These are phyloP conservation scores for Trifolium dubium DNA, from an alignment of 306 rosid species.

Conservation along the genomic window DNA sequence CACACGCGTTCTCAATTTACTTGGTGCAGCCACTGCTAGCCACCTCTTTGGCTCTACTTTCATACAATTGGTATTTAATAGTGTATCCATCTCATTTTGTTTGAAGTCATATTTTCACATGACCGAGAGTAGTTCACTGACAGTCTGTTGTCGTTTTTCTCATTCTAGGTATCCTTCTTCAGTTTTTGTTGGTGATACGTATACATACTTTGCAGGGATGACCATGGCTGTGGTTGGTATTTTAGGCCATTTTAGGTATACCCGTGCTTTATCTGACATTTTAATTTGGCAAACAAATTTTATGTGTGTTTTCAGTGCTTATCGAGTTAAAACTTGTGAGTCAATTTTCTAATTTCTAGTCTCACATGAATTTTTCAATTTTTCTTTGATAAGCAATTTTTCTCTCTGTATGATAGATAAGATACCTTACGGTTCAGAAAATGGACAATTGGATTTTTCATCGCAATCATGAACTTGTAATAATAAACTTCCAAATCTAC, in stretches of 20 bases:
- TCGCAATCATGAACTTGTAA: constrained; percentile 13
- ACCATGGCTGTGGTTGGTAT: constrained; percentile 96
- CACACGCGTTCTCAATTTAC: constrained; percentile 83
- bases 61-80: constrained; percentile 72
- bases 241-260: constrained; percentile 92
- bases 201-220: constrained; percentile 98
- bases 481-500: background rate
- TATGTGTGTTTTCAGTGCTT: constrained; percentile 24
- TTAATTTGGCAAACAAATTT: constrained; percentile 7
- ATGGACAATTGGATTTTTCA: constrained; percentile 7
- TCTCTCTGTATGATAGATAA: background rate
- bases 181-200: constrained; percentile 96
- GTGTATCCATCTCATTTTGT: constrained; percentile 11
- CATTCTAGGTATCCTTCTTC: constrained; percentile 90
- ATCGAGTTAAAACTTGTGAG: constrained; percentile 15
- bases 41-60: constrained; percentile 73
- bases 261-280: constrained; percentile 21
- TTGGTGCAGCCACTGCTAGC: constrained; percentile 83
- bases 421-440: background rate
- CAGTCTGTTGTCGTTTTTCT: constrained; percentile 38
- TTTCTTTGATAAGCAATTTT: background rate
- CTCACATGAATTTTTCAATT: constrained; percentile 8
- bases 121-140: constrained; percentile 30
- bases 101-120: constrained; percentile 29
- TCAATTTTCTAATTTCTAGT: background rate